Evolutionary conservation across 2,329 filamentous ascomycete genomes (phyloP), one percentile per base, ranked within the genome.

Genomic region (Rutstroemia sp.): DNA sequence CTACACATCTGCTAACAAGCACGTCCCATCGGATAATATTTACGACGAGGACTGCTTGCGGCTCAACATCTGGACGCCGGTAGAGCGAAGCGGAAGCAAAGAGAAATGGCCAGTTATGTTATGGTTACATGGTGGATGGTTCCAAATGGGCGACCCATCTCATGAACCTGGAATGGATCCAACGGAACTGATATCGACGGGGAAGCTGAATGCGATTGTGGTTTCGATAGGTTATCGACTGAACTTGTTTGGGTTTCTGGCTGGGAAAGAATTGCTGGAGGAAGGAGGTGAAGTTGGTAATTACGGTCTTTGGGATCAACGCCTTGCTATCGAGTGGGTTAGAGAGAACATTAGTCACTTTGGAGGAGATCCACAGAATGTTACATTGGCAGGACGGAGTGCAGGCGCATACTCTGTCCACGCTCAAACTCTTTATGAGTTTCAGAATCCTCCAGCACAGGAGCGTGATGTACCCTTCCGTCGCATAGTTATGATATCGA

Each of bases 231-330:
- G 54, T 1, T 54, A 54, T 17, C 27, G 70, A 40, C 60, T 70
- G 27, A 68, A 68, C 46, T 66, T 72, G 30, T 68, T 71, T 53
- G 69, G 69, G 1, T 71, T 70, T 50, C 69, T 69, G 3, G 66
- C 67, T 10, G 63, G 64, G 1, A 60, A 52, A 38, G 57, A 36
- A 47, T 27, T 54, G 45, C 27, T 57, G 45, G 17, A 51, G 47
- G n/a, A 89, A 14, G 19, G 23, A 9, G 30, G 23, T 9, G 51
- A 39, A 40, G 36, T 38, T 21, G 51, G 51, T 17, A 54, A 54
- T 67, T 76, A 76, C 49, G 86, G 85, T 1, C 68, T 87, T 48
- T 73, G 76, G 58, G 84, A 87, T 64, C 82, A 86, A 68, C 75
- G 79, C 57, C 65, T 77, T 14, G 75, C 80, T 9, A 71, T 86